These are phyloP conservation scores for Chaetomiaceae sp. DNA, from an alignment of 2,329 filamentous ascomycete species.

Conservation along the genomic window DNA sequence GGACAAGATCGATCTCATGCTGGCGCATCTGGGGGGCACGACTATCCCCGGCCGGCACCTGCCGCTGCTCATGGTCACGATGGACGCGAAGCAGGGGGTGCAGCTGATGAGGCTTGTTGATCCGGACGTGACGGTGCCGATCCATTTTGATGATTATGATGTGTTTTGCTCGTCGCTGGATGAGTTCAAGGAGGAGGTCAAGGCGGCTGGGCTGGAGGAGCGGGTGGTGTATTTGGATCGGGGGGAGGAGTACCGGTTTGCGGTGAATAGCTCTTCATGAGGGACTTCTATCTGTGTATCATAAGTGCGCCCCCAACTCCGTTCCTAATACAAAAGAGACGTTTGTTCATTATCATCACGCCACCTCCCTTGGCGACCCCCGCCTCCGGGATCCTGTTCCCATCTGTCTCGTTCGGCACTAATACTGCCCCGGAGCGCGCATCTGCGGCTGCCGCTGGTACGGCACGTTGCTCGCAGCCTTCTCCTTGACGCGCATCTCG, in stretches of 20 bases:
- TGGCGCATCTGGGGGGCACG: conserved; percentile 62
- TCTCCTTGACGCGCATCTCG: conserved; percentile 12
- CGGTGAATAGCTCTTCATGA: conserved; percentile 32
- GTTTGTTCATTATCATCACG: too few species aligned
- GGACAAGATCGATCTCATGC: conserved; percentile 59
- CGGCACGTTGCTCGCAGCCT: conserved; percentile 1
- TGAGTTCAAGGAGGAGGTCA: conserved; percentile 56
- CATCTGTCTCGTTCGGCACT: too few species aligned
- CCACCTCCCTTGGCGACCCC: too few species aligned
- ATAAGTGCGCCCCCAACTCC: too few species aligned
- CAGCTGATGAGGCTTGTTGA: conserved; percentile 56
- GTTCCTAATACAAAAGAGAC: too few species aligned
- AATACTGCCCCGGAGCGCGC: background rate
- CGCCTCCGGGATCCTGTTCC: too few species aligned
- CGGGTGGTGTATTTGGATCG: conserved; percentile 59
- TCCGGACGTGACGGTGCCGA: conserved; percentile 58
- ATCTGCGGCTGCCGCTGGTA: conserved; percentile 16
- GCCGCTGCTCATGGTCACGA: conserved; percentile 63
- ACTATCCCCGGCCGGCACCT: conserved; percentile 57
- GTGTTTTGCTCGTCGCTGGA: conserved; percentile 55
- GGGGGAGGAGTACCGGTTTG: conserved; percentile 53
- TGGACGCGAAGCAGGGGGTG: conserved; percentile 61
- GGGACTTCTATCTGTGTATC: background rate
- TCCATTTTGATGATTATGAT: conserved; percentile 63
- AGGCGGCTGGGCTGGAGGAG: conserved; percentile 45